phyloP scores from a whole-genome alignment of 371 early-diverging fungal species.

The Chytridiales sp. region DNA sequence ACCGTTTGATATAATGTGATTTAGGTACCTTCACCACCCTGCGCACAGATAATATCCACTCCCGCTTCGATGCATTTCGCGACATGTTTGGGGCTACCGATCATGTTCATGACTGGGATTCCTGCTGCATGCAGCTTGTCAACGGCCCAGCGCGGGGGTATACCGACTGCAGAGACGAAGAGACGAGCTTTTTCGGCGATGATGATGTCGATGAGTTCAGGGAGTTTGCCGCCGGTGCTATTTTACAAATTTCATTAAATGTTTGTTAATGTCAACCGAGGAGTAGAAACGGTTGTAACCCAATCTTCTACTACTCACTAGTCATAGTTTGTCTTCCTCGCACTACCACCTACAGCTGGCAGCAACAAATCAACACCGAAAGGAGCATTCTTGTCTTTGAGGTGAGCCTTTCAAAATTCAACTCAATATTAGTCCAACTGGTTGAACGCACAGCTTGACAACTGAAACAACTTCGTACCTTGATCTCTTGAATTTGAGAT shows the following conservation, averaged over 20 bases:
- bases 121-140: conserved; percentile 42
- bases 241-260: too few relatives aligned
- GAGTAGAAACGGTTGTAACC: too few relatives aligned
- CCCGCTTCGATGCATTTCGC: conserved; percentile 40
- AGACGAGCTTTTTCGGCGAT: conserved; percentile 32
- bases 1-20: conserved; percentile 26
- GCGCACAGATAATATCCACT: conserved; percentile 47
- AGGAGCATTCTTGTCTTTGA: conserved; percentile 36
- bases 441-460: background rate
- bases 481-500: conserved; percentile 39
- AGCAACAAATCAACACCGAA: conserved; percentile 46
- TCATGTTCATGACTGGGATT: conserved; percentile 45
- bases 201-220: conserved; percentile 45
- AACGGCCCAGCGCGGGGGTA: conserved; percentile 42
- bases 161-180: conserved; percentile 45
- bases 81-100: conserved; percentile 45
- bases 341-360: conserved; percentile 42
- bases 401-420: conserved; percentile 11
- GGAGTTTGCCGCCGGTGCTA: conserved; percentile 40
- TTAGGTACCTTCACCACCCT: conserved; percentile 45
- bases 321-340: conserved; percentile 45
- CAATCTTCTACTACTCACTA: conserved; percentile 27
- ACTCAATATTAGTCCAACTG: background rate
- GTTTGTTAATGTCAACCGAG: too few relatives aligned
- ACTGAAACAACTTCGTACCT: conserved; percentile 6